phyloP scores from a whole-genome alignment of 129 eudicot species.

The Lactuca sativa region DNA sequence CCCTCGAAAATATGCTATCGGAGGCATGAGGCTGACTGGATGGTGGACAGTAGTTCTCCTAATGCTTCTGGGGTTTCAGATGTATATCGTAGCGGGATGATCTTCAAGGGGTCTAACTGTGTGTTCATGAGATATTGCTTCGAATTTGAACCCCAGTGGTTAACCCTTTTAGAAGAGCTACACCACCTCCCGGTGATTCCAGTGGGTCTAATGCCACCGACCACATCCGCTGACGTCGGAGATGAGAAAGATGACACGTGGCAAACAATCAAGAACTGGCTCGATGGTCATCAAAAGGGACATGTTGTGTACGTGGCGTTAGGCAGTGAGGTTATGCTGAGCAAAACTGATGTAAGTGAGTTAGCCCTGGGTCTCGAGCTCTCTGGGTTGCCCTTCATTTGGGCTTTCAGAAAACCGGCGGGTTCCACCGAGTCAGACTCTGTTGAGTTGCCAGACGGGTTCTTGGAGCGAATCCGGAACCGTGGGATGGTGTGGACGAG shows the following conservation, averaged over 20 bases:
- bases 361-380: too few species aligned
- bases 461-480: too few species aligned
- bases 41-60: neutral
- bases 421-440: neutral
- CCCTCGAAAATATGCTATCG: conserved; percentile 27
- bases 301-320: conserved; percentile 39
- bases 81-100: conserved; percentile 5
- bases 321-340: too few species aligned
- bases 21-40: conserved; percentile 28
- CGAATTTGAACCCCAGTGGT: conserved; percentile 45
- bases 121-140: conserved; percentile 19
- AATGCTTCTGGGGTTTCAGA: conserved; percentile 34
- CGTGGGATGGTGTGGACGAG: too few species aligned
- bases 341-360: too few species aligned
- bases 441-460: too few species aligned
- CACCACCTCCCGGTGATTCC: conserved; percentile 42
- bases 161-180: conserved; percentile 33
- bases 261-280: conserved; percentile 33
- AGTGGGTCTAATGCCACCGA: conserved; percentile 34
- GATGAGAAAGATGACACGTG: conserved; percentile 23
- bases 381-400: too few species aligned
- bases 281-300: conserved; percentile 22
- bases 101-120: conserved; percentile 21
- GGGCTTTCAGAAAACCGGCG: too few species aligned
- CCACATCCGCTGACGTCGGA: neutral